Conservation (phyloP, 2,329 filamentous ascomycete species). For the Arthroderma sp. region DNA sequence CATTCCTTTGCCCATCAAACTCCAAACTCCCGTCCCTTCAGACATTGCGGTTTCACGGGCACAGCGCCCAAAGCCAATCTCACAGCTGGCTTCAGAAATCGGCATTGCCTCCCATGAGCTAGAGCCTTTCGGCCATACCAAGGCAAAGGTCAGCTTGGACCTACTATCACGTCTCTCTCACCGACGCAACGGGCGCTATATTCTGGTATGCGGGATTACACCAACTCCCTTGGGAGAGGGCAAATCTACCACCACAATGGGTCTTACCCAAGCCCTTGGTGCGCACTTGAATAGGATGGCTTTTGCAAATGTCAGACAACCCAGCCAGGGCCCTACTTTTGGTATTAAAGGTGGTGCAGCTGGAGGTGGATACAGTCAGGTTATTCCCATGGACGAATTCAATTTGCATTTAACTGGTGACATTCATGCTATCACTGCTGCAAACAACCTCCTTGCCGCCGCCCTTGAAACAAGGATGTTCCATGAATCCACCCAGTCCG, state of each 20-base stretch:
- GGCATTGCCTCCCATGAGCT: conserved; percentile 81
- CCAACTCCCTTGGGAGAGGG: conserved; percentile 93
- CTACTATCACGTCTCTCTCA: conserved; percentile 75
- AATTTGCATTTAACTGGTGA: conserved; percentile 96
- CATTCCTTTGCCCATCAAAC: conserved; percentile 67
- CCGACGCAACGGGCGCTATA: conserved; percentile 76
- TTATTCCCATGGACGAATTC: conserved; percentile 99
- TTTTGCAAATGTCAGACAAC: conserved; percentile 94
- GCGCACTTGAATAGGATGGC: conserved; percentile 76
- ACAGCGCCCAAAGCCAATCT: conserved; percentile 87
- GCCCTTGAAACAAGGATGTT: conserved; percentile 98
- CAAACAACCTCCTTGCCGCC: conserved; percentile 91
- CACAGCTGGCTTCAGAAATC: conserved; percentile 67
- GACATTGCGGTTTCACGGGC: conserved; percentile 85
- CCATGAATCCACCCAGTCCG: conserved; percentile 91
- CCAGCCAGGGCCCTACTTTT: conserved; percentile 93
- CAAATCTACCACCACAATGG: conserved; percentile 96
- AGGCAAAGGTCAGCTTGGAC: conserved; percentile 82
- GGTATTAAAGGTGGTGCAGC: conserved; percentile 98
- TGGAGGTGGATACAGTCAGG: conserved; percentile 94
- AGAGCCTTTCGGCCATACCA: conserved; percentile 88
- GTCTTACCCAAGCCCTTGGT: conserved; percentile 80
- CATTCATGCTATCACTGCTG: conserved; percentile 92
- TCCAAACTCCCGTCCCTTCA: conserved; percentile 73
- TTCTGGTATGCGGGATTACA: conserved; percentile 90